phyloP scores from a whole-genome alignment of 2,329 filamentous ascomycete species.

The Alternaria gansuensis region DNA sequence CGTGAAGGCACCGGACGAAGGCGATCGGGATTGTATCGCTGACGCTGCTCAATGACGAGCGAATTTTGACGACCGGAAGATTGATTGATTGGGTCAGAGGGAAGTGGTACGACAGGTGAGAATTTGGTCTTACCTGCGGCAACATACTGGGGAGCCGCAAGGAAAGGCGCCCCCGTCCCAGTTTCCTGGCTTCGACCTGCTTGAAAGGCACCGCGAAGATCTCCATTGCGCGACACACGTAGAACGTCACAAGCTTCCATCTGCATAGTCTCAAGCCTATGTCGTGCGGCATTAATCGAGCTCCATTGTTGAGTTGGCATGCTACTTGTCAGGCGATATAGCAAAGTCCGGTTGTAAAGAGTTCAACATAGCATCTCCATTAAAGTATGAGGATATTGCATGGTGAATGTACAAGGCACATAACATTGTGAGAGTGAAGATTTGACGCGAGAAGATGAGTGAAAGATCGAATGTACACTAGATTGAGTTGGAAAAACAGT shows the following conservation, averaged over 20 bases:
- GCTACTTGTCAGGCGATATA: background rate
- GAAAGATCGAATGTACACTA: background rate
- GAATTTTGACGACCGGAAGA: background rate
- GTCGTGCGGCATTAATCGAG: background rate
- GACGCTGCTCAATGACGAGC: background rate
- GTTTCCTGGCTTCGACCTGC: background rate
- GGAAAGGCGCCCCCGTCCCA: background rate
- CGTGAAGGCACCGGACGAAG: background rate
- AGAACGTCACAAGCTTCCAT: slow-evolving; percentile 2
- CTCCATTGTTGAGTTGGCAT: background rate
- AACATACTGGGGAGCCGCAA: background rate
- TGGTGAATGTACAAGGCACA: background rate
- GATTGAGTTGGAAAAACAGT: background rate
- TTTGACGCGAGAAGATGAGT: background rate
- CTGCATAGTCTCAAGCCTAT: background rate
- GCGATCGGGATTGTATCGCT: background rate
- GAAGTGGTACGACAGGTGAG: background rate
- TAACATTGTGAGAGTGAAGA: background rate
- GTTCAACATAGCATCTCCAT: background rate
- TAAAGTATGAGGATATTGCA: background rate
- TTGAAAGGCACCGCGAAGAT: slow-evolving; percentile 7
- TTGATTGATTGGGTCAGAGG: background rate
- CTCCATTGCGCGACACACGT: background rate
- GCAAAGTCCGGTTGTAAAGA: background rate
- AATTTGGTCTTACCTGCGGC: background rate